phyloP scores from a whole-genome alignment of 345 rosid species.

The Nasturtium officinale region DNA sequence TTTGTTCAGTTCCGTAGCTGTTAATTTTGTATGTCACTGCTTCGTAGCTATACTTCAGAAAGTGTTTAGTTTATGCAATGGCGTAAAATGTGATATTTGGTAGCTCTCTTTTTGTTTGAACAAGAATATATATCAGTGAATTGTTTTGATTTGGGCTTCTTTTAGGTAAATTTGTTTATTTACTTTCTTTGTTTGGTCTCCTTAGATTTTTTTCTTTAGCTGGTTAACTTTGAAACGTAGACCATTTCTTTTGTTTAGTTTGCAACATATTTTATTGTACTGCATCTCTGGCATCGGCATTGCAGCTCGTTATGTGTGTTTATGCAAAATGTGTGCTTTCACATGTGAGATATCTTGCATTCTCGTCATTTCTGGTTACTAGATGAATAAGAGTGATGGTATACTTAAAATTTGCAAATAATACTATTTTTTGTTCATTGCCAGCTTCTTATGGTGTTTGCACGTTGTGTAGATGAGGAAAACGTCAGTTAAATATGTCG shows the following conservation, averaged over 20 bases:
- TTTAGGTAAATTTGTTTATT: neutral
- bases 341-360: neutral
- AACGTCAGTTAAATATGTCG: neutral
- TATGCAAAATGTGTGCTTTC: conserved; percentile 21
- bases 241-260: conserved; percentile 10
- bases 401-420: neutral
- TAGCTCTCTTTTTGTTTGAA: conserved; percentile 18
- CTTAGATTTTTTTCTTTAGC: neutral
- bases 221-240: neutral
- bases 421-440: neutral
- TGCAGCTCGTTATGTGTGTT: conserved; percentile 20
- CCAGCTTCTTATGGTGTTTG: neutral
- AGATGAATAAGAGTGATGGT: neutral
- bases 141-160: conserved; percentile 5
- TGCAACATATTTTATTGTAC: neutral
- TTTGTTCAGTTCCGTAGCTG: conserved; percentile 1
- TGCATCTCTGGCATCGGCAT: conserved; percentile 10
- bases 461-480: neutral
- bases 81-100: conserved; percentile 6
- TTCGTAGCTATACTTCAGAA: neutral
- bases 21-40: neutral
- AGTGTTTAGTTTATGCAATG: conserved; percentile 1
- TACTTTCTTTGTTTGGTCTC: conserved; percentile 1
- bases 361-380: neutral
- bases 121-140: neutral